These are phyloP conservation scores for Stemphylium lycopersici DNA, from an alignment of 2,329 filamentous ascomycete genomes.

Conservation along the genomic window DNA sequence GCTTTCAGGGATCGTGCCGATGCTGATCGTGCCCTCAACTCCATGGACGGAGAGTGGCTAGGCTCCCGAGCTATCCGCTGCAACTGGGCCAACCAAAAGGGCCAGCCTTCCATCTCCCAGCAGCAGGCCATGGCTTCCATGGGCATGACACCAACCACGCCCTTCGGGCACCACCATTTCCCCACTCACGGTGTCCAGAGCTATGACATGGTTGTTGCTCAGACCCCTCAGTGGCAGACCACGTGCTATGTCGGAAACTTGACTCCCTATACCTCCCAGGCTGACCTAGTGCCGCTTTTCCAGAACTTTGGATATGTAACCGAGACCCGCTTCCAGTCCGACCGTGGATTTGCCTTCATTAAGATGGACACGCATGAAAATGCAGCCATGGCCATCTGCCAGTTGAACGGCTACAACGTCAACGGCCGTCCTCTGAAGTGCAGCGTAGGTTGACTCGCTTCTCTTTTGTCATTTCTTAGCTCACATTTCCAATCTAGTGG, in stretches of 20 bases:
- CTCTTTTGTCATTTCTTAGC: conserved; percentile 29
- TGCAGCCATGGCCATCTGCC: conserved; percentile 97
- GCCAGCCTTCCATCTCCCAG: conserved; percentile 97
- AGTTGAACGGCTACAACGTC: conserved; percentile 96
- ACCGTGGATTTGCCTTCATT: conserved; percentile 97
- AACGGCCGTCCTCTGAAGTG: conserved; percentile 97
- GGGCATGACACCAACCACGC: conserved; percentile 97
- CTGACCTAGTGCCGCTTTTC: conserved; percentile 96
- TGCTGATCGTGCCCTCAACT: conserved; percentile 93
- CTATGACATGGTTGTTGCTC: conserved; percentile 94
- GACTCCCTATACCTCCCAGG: conserved; percentile 96
- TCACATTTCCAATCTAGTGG: conserved; percentile 69
- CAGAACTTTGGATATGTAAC: conserved; percentile 98
- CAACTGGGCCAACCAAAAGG: conserved; percentile 99
- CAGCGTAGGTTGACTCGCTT: conserved; percentile 73
- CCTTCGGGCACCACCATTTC: conserved; percentile 96
- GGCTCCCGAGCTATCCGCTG: conserved; percentile 97
- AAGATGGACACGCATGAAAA: conserved; percentile 99
- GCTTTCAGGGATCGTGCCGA: conserved; percentile 93
- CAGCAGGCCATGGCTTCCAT: conserved; percentile 96
- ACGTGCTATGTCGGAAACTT: conserved; percentile 98
- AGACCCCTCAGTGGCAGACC: conserved; percentile 97
- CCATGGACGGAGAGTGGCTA: conserved; percentile 99
- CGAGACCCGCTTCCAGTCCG: conserved; percentile 96
- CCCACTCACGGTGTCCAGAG: conserved; percentile 95